Evolutionary conservation across 2,329 filamentous ascomycete genomes (phyloP).

Genomic region (Neofusicoccum ribis): DNA sequence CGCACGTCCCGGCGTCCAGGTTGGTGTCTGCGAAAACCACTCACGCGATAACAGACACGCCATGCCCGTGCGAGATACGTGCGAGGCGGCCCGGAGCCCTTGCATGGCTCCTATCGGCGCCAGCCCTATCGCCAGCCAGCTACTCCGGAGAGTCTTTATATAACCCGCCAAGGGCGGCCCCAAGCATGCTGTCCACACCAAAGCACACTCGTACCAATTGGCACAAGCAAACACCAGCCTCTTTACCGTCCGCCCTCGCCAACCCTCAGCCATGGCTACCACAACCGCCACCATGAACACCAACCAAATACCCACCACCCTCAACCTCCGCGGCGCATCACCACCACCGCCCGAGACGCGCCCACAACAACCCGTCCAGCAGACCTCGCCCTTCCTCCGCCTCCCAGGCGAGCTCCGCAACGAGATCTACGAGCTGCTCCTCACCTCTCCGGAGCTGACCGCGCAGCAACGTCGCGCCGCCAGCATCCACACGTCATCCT

Average conservation of each 20-base stretch:
- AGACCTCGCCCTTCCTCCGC: conserved; percentile 34
- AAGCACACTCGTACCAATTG: conserved; percentile 1
- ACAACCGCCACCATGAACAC: conserved; percentile 44
- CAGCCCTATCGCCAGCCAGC: not conserved
- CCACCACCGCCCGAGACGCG: conserved; percentile 23
- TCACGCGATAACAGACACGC: conserved; percentile 14
- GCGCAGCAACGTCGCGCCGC: conserved; percentile 27
- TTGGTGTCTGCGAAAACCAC: conserved; percentile 3
- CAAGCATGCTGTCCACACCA: not conserved
- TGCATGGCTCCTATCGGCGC: not conserved
- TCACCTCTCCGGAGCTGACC: conserved; percentile 30
- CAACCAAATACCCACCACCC: conserved; percentile 25
- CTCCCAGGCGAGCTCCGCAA: conserved; percentile 63
- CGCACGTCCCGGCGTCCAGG: conserved; percentile 1
- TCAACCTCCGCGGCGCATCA: conserved; percentile 14
- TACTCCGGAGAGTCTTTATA: not conserved
- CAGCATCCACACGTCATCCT: conserved; percentile 22
- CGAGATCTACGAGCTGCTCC: conserved; percentile 53
- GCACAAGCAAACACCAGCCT: not conserved
- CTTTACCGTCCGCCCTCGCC: not conserved
- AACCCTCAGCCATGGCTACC: conserved; percentile 38
- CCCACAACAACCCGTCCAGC: conserved; percentile 5
- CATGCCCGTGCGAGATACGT: conserved; percentile 2
- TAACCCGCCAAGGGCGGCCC: not conserved
- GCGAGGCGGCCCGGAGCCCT: not conserved